Conservation (phyloP, 129 eudicot species). For the Chrysanthemum lavandulifolium region DNA sequence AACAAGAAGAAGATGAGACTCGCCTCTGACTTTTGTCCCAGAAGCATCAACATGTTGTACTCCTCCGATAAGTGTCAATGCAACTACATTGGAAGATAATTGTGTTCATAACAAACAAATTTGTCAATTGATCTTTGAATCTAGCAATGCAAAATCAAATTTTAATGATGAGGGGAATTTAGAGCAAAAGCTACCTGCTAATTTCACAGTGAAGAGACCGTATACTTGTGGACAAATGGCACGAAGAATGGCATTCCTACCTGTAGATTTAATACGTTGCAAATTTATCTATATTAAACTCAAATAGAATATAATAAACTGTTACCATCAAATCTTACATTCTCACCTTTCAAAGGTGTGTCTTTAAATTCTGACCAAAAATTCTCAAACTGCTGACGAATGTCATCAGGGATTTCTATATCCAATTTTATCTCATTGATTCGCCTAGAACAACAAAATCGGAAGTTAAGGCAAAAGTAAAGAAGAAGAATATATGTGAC, state of each 20-base stretch:
- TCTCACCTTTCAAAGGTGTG: slow-evolving; percentile 76
- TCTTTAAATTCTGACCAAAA: slow-evolving; percentile 81
- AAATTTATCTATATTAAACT: slow-evolving; percentile 19
- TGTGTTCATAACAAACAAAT: slow-evolving; percentile 1
- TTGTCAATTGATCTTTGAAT: background rate
- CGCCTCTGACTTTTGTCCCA: slow-evolving; percentile 95
- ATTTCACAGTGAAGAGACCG: slow-evolving; percentile 95
- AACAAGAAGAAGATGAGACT: slow-evolving; percentile 95
- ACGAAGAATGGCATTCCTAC: slow-evolving; percentile 87
- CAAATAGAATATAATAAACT: slow-evolving; percentile 5
- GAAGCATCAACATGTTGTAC: slow-evolving; percentile 99
- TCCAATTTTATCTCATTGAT: slow-evolving; percentile 79
- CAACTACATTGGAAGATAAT: slow-evolving; percentile 48
- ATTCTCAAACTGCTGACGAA: slow-evolving; percentile 47
- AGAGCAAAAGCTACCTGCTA: slow-evolving; percentile 62
- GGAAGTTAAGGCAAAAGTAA: slow-evolving; percentile 4
- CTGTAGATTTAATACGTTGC: slow-evolving; percentile 30
- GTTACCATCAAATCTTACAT: slow-evolving; percentile 7
- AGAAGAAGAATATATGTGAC: no score
- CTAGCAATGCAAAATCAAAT: slow-evolving; percentile 10
- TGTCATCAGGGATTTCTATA: slow-evolving; percentile 73
- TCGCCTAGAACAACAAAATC: slow-evolving; percentile 42
- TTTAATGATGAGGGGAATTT: slow-evolving; percentile 7
- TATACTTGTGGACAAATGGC: slow-evolving; percentile 94
- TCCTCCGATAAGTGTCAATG: slow-evolving; percentile 95